Evolutionary conservation across 192 early-diverging fungal species (phyloP).

Genomic region (Chytriomyces sp.): DNA sequence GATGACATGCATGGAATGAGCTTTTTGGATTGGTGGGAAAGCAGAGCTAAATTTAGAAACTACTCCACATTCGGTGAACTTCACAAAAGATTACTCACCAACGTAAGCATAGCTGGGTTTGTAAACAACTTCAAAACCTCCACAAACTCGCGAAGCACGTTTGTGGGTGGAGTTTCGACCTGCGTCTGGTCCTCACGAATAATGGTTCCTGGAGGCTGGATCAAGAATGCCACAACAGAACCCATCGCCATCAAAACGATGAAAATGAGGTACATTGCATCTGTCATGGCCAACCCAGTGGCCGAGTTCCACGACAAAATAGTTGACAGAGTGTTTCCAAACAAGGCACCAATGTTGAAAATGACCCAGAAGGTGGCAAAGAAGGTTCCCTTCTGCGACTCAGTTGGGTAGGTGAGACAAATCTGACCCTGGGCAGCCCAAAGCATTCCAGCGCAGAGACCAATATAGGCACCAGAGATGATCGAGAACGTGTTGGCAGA

Average conservation of each 20-base stretch:
- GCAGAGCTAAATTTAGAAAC: too few species aligned
- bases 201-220: slow-evolving; percentile 69
- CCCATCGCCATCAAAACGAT: slow-evolving; percentile 62
- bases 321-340: slow-evolving; percentile 78
- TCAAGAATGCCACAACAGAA: slow-evolving; percentile 55
- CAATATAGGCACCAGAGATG: slow-evolving; percentile 77
- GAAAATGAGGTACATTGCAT: slow-evolving; percentile 78
- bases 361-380: slow-evolving; percentile 89
- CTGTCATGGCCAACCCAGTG: slow-evolving; percentile 53
- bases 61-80: too few species aligned
- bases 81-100: slow-evolving; percentile 34
- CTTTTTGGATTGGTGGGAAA: background rate
- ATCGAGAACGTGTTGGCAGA: slow-evolving; percentile 65
- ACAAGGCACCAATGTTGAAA: slow-evolving; percentile 80
- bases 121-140: slow-evolving; percentile 68
- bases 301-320: slow-evolving; percentile 68
- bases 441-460: slow-evolving; percentile 81
- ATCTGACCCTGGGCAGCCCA: slow-evolving; percentile 68
- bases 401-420: slow-evolving; percentile 84
- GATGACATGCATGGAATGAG: slow-evolving; percentile 64
- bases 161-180: slow-evolving; percentile 69
- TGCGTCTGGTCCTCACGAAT: slow-evolving; percentile 73
- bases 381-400: slow-evolving; percentile 80
- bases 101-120: slow-evolving; percentile 70
- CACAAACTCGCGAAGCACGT: slow-evolving; percentile 60